phyloP scores from a whole-genome alignment of 2,329 filamentous ascomycete genomes.

The Cephalotrichum gorgonifer region DNA sequence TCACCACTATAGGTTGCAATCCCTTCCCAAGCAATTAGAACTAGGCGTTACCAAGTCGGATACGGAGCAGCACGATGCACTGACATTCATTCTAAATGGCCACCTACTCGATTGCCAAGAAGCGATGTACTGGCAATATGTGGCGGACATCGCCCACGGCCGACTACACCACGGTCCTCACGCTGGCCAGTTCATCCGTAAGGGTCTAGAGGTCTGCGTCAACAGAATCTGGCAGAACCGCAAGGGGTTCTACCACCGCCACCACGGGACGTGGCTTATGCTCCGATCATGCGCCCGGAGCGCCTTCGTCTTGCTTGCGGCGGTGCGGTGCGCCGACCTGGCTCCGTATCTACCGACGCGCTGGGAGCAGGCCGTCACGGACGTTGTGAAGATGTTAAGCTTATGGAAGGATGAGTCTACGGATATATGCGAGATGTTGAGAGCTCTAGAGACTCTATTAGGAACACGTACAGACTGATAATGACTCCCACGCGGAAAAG shows the following conservation, averaged over 20 bases:
- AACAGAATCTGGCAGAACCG: background rate
- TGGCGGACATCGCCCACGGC: background rate
- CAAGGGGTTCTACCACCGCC: background rate
- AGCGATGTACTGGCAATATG: background rate
- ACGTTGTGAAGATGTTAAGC: background rate
- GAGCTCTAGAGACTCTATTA: background rate
- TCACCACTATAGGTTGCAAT: background rate
- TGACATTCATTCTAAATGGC: background rate
- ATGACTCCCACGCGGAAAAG: background rate
- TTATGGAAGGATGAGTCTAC: background rate
- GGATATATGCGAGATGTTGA: background rate
- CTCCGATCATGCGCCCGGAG: background rate
- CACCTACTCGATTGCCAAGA: background rate
- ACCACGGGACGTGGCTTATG: background rate
- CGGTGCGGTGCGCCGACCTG: background rate
- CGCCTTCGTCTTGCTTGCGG: background rate
- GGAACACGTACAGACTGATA: background rate
- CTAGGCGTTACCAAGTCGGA: background rate
- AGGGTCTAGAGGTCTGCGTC: background rate
- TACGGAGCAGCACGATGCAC: background rate
- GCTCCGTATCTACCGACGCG: background rate
- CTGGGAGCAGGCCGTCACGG: background rate
- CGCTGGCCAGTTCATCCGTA: background rate
- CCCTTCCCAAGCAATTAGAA: background rate
- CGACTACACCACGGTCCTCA: background rate